These are phyloP conservation scores for Neofusicoccum umdonicola DNA, from an alignment of 2,329 filamentous ascomycete genomes.

Conservation along the genomic window DNA sequence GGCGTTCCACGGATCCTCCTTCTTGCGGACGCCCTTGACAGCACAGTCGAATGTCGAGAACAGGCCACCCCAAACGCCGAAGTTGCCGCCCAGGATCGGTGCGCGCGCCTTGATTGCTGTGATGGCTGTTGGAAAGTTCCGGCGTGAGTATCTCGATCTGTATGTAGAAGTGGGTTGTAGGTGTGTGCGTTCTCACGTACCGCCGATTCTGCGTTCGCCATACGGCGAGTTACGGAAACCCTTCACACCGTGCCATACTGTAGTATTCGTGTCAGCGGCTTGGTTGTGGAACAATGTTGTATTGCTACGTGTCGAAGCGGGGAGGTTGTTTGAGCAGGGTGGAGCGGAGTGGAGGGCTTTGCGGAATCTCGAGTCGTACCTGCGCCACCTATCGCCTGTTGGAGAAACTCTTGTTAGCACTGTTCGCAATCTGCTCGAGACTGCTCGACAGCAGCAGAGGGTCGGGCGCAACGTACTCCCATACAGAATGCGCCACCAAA, in stretches of 20 bases:
- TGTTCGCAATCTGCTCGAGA: not conserved
- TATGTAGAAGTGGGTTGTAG: not conserved
- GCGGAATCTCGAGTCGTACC: conserved; percentile 19
- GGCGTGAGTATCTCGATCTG: conserved; percentile 2
- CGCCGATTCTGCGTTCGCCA: conserved; percentile 92
- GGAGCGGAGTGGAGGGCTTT: conserved; percentile 3
- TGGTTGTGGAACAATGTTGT: conserved; percentile 13
- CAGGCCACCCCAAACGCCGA: conserved; percentile 94
- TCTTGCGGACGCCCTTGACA: conserved; percentile 84
- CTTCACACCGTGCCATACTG: conserved; percentile 96
- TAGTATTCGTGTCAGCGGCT: conserved; percentile 39
- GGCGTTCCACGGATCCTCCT: conserved; percentile 97
- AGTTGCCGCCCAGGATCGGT: conserved; percentile 94
- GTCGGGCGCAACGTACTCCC: conserved; percentile 65
- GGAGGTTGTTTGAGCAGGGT: conserved; percentile 1
- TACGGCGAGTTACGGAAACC: conserved; percentile 66
- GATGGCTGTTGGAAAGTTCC: conserved; percentile 52
- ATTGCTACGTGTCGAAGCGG: conserved; percentile 20
- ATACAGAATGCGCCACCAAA: conserved; percentile 96
- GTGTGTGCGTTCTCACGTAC: conserved; percentile 24
- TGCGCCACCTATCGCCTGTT: conserved; percentile 43
- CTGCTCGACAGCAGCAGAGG: not conserved
- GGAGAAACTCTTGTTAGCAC: conserved; percentile 7
- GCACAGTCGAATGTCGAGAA: conserved; percentile 97
- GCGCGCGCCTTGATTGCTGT: conserved; percentile 97